A percentile compares a stretch with the other conserved stretches of the same genome.
These are phyloP conservation scores for Ogataea zsoltii DNA, from an alignment of 805 yeast species.

Conservation along the genomic window DNA sequence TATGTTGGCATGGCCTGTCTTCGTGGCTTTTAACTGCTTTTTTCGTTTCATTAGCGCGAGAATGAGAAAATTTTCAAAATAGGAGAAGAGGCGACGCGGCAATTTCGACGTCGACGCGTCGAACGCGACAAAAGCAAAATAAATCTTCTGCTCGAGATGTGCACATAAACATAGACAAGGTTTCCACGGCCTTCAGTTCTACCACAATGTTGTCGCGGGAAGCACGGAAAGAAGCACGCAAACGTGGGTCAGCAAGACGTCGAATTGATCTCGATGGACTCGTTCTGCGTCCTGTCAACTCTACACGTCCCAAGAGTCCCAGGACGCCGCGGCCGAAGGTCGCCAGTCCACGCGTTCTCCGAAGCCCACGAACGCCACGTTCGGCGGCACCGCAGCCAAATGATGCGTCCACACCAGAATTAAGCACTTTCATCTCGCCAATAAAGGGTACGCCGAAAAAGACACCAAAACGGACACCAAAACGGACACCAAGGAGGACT, in stretches of 20 bases:
- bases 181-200: background rate
- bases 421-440: constrained; percentile 23
- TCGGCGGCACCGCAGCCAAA: background rate
- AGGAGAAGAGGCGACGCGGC: too few species aligned
- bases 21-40: constrained; percentile 2
- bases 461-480: constrained; percentile 8
- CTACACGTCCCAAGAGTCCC: constrained; percentile 5
- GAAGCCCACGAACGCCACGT: background rate
- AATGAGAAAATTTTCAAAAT: too few species aligned
- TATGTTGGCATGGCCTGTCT: background rate
- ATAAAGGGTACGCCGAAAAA: constrained; percentile 1
- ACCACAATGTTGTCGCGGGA: constrained; percentile 28
- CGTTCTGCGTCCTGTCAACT: constrained; percentile 24
- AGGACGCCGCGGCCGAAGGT: background rate
- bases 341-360: background rate
- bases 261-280: constrained; percentile 27
- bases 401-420: constrained; percentile 16
- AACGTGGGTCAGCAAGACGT: constrained; percentile 34
- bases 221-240: constrained; percentile 30
- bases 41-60: constrained; percentile 5
- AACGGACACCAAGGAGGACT: constrained; percentile 6
- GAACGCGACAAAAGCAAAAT: background rate
- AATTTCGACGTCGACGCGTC: background rate
- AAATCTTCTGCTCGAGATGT: too few species aligned
- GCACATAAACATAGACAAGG: too few species aligned